A percentile compares a stretch with the other conserved stretches of the same genome.
phyloP scores from a whole-genome alignment of 768 basidiomycete genomes.

The Tricholomella constricta region DNA sequence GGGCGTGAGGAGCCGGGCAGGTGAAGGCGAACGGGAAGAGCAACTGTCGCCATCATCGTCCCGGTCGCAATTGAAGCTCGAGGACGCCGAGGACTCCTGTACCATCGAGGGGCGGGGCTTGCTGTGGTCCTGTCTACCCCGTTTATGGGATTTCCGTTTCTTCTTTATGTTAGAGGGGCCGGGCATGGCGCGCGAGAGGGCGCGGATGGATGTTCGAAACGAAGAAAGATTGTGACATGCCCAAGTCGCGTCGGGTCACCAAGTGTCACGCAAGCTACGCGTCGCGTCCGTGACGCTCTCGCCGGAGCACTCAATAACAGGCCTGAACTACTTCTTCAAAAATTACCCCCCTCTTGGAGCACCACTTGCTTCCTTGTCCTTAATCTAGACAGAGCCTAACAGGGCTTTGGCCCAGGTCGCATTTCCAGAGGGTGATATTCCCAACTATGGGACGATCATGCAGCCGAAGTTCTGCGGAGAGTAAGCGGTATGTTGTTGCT shows the following conservation, averaged over 20 bases:
- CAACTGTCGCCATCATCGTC: constrained; percentile 14
- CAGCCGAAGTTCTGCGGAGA: constrained; percentile 77
- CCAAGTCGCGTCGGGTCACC: constrained; percentile 12
- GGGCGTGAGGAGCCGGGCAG: constrained; percentile 19
- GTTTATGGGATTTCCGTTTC: constrained; percentile 42
- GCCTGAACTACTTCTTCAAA: constrained; percentile 57
- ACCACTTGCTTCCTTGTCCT: neutral
- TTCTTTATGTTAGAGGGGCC: constrained; percentile 59
- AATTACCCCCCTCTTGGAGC: neutral
- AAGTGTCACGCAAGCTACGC: neutral
- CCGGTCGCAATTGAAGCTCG: constrained; percentile 1
- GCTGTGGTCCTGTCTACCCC: constrained; percentile 24
- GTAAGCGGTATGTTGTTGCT: constrained; percentile 61
- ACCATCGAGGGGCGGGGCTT: constrained; percentile 16
- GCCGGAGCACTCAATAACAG: constrained; percentile 70
- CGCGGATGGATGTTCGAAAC: neutral
- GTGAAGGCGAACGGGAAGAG: constrained; percentile 20
- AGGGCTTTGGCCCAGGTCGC: constrained; percentile 60
- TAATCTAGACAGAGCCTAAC: constrained; percentile 42
- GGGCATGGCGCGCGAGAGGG: constrained; percentile 47
- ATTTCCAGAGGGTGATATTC: constrained; percentile 58
- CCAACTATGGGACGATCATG: constrained; percentile 62
- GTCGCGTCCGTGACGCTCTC: too few relatives aligned
- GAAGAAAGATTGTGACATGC: constrained; percentile 1
- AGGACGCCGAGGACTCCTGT: constrained; percentile 5